These are phyloP conservation scores for Intubia oerlemansii DNA, from an alignment of 2,329 filamentous ascomycete genomes.

Conservation along the genomic window DNA sequence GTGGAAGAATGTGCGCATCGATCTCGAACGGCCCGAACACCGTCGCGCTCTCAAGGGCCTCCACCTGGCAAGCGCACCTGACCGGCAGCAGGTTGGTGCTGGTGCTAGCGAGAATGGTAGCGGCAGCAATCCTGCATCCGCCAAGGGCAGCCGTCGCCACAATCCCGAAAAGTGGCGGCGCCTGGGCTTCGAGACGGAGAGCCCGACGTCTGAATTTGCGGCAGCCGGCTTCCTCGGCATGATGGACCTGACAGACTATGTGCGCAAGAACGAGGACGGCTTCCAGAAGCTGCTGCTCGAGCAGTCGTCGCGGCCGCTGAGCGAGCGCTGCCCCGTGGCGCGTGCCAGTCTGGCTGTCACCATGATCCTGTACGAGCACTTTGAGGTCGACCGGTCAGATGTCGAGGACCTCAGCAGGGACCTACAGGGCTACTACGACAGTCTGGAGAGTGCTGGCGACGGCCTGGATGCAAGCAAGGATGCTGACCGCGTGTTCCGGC, in stretches of 20 bases:
- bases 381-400: constrained; percentile 74
- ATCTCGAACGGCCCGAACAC: constrained; percentile 75
- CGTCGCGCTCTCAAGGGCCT: constrained; percentile 68
- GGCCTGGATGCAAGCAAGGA: constrained; percentile 31
- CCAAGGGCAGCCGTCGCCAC: constrained; percentile 47
- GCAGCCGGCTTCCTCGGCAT: constrained; percentile 75
- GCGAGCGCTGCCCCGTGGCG: constrained; percentile 69
- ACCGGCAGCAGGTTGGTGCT: constrained; percentile 20
- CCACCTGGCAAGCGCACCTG: constrained; percentile 57
- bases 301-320: constrained; percentile 51
- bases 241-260: constrained; percentile 94
- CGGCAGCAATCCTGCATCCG: constrained; percentile 14
- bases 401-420: constrained; percentile 45
- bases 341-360: constrained; percentile 74
- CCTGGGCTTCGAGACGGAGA: constrained; percentile 80
- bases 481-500: constrained; percentile 71
- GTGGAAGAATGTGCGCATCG: constrained; percentile 71
- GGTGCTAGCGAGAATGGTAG: too few relatives aligned
- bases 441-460: constrained; percentile 31
- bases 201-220: constrained; percentile 68
- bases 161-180: constrained; percentile 85
- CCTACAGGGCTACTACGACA: constrained; percentile 42
- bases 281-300: constrained; percentile 87
- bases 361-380: constrained; percentile 79
- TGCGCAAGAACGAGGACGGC: constrained; percentile 73